Percentiles rank a stretch among this genome's conserved stretches.
Evolutionary conservation across 2,329 filamentous ascomycete genomes (phyloP).

Genomic region (Neofusicoccum laricinum): DNA sequence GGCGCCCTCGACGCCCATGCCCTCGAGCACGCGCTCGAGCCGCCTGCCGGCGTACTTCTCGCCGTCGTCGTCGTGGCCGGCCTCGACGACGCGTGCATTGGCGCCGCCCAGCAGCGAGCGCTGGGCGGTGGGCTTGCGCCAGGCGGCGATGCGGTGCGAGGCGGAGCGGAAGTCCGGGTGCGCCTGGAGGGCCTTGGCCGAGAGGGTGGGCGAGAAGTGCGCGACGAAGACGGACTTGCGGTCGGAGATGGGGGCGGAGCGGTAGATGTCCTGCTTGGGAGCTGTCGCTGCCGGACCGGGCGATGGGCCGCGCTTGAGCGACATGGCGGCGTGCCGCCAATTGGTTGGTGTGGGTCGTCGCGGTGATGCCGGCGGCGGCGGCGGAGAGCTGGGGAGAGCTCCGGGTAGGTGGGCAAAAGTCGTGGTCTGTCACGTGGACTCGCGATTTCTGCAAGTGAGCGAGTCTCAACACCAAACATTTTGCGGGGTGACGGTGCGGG

Average conservation of each 20-base stretch:
- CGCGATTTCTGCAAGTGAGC: no score
- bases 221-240: slow-evolving; percentile 52
- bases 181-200: slow-evolving; percentile 41
- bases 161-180: slow-evolving; percentile 45
- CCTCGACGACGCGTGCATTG: slow-evolving; percentile 35
- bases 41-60: slow-evolving; percentile 51
- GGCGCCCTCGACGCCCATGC: slow-evolving; percentile 43
- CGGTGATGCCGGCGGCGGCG: slow-evolving; percentile 16
- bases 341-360: no score
- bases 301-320: slow-evolving; percentile 29
- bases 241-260: slow-evolving; percentile 47
- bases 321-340: slow-evolving; percentile 22
- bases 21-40: slow-evolving; percentile 46
- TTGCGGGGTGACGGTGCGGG: background rate
- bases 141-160: slow-evolving; percentile 51
- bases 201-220: slow-evolving; percentile 46
- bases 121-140: slow-evolving; percentile 48
- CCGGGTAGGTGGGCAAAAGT: no score
- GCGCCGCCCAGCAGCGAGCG: slow-evolving; percentile 37
- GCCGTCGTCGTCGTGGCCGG: slow-evolving; percentile 52
- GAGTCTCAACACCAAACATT: background rate
- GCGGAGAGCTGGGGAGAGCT: slow-evolving; percentile 29
- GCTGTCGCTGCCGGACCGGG: background rate
- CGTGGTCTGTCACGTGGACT: no score
- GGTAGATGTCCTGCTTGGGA: slow-evolving; percentile 36